Evolutionary conservation across 495 filamentous ascomycete species (phyloP).

Genomic region (Rhizodiscina lignyota): DNA sequence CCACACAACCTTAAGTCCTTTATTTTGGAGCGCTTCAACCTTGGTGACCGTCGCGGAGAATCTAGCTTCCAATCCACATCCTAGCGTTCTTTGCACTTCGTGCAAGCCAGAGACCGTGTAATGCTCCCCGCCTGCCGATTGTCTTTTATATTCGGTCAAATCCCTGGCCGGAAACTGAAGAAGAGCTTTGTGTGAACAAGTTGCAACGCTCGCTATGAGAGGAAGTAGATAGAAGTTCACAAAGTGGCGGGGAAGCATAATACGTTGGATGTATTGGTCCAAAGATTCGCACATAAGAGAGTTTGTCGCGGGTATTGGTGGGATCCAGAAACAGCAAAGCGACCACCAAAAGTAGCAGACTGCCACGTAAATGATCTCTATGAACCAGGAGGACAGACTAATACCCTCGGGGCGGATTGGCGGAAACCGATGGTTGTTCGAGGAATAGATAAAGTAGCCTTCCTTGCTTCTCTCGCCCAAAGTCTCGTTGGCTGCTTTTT

Average conservation of each 20-base stretch:
- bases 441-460: slow-evolving; percentile 28
- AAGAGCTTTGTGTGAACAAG: slow-evolving; percentile 33
- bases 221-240: slow-evolving; percentile 31
- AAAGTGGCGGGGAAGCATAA: slow-evolving; percentile 27
- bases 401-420: slow-evolving; percentile 19
- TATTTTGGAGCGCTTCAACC: too few relatives aligned
- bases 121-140: slow-evolving; percentile 29
- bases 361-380: slow-evolving; percentile 24
- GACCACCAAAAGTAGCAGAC: slow-evolving; percentile 33
- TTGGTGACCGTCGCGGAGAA: slow-evolving; percentile 9
- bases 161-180: slow-evolving; percentile 34
- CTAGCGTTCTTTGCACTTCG: slow-evolving; percentile 26
- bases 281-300: slow-evolving; percentile 22
- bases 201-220: slow-evolving; percentile 33
- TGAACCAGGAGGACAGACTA: slow-evolving; percentile 14
- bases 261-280: slow-evolving; percentile 26
- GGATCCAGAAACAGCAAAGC: slow-evolving; percentile 27
- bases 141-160: slow-evolving; percentile 27
- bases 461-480: not conserved
- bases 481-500: slow-evolving; percentile 1
- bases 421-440: slow-evolving; percentile 30
- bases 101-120: slow-evolving; percentile 31
- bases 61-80: slow-evolving; percentile 12
- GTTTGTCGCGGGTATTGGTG: slow-evolving; percentile 10
- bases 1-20: not conserved